phyloP scores from a whole-genome alignment of 768 basidiomycete species.

The Termitomyces sp. region DNA sequence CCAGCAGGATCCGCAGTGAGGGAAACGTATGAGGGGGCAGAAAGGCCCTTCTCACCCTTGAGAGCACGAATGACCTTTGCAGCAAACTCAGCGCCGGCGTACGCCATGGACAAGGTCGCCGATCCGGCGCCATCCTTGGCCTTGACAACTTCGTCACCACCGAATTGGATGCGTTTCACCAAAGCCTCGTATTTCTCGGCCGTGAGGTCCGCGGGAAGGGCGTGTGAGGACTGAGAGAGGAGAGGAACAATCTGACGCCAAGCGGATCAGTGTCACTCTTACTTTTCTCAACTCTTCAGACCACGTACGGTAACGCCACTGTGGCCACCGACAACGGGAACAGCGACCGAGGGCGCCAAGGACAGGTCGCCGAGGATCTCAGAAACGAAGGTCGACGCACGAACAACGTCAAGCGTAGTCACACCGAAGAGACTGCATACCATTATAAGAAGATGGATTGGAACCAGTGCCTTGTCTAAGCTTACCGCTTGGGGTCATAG shows the following conservation, averaged over 20 bases:
- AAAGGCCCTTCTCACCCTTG: constrained; percentile 83
- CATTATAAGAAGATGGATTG: neutral
- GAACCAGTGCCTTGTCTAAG: neutral
- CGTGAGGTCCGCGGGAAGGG: constrained; percentile 58
- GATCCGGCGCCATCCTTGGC: constrained; percentile 94
- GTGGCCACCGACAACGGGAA: constrained; percentile 95
- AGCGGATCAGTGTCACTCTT: neutral
- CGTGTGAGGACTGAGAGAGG: constrained; percentile 83
- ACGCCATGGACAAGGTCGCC: constrained; percentile 96
- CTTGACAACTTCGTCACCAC: constrained; percentile 97
- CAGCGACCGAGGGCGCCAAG: constrained; percentile 56
- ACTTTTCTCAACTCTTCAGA: neutral
- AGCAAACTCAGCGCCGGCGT: constrained; percentile 89
- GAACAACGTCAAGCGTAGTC: constrained; percentile 95
- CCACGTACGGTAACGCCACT: constrained; percentile 77
- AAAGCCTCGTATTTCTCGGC: constrained; percentile 50
- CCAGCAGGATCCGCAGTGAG: constrained; percentile 67
- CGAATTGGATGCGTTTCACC: constrained; percentile 87
- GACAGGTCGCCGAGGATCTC: constrained; percentile 65
- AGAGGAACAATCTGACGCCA: constrained; percentile 79
- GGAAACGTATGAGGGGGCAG: constrained; percentile 82
- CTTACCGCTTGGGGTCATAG: constrained; percentile 87
- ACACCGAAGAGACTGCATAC: constrained; percentile 85
- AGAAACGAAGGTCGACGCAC: constrained; percentile 93
- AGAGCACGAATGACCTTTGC: constrained; percentile 76